These are phyloP conservation scores for Epichloe aotearoae DNA, from an alignment of 2,329 filamentous ascomycete genomes.

Conservation along the genomic window DNA sequence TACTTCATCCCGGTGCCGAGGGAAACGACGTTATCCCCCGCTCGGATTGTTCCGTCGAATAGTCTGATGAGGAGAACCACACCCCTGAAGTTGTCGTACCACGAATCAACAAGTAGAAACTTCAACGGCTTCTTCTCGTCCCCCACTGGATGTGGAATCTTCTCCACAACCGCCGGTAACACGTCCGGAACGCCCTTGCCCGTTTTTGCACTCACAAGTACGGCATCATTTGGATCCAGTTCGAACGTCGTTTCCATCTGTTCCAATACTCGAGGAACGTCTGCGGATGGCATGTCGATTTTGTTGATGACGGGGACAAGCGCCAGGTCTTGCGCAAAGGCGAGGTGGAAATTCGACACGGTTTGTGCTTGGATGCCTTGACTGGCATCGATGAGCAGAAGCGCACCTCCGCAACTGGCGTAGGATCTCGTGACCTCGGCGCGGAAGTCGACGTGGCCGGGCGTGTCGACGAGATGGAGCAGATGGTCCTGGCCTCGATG, in stretches of 20 bases:
- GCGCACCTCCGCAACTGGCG: slow-evolving; percentile 83
- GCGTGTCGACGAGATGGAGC: slow-evolving; percentile 89
- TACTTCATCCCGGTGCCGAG: slow-evolving; percentile 84
- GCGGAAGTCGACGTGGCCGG: slow-evolving; percentile 93
- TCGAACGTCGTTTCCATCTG: slow-evolving; percentile 85
- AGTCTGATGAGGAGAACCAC: slow-evolving; percentile 83
- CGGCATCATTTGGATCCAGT: slow-evolving; percentile 60
- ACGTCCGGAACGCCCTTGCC: slow-evolving; percentile 76
- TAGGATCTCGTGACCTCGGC: slow-evolving; percentile 94
- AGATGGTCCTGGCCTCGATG: slow-evolving; percentile 79
- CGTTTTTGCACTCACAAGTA: slow-evolving; percentile 78
- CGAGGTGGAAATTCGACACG: slow-evolving; percentile 95
- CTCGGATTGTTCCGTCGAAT: slow-evolving; percentile 73
- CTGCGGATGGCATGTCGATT: slow-evolving; percentile 81
- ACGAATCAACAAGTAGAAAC: slow-evolving; percentile 87
- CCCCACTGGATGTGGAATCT: slow-evolving; percentile 69
- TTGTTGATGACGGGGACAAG: slow-evolving; percentile 94
- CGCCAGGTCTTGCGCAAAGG: slow-evolving; percentile 78
- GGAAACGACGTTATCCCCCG: slow-evolving; percentile 77
- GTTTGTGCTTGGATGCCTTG: slow-evolving; percentile 97
- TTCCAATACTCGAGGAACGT: slow-evolving; percentile 70
- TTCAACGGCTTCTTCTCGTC: slow-evolving; percentile 60
- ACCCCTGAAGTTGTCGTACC: slow-evolving; percentile 94
- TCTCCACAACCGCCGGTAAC: slow-evolving; percentile 71
- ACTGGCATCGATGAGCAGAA: slow-evolving; percentile 88